phyloP scores from a whole-genome alignment of 2,329 filamentous ascomycete species.

The Colletotrichum tabaci region DNA sequence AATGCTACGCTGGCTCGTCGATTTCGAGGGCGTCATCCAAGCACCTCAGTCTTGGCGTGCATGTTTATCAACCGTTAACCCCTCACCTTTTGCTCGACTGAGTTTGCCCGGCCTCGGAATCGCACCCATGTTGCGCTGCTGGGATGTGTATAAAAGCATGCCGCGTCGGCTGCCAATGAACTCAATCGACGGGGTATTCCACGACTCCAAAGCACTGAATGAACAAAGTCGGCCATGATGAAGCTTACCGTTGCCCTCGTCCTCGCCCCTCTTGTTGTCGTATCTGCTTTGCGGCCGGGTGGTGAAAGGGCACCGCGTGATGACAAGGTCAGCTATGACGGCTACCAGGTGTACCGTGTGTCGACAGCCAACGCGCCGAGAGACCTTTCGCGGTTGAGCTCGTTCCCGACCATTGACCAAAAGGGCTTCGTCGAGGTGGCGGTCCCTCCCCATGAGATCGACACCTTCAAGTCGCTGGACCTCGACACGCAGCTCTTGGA shows the following conservation, averaged over 20 bases:
- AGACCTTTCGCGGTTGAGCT: constrained; percentile 42
- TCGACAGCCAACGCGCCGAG: constrained; percentile 37
- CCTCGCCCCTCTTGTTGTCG: constrained; percentile 22
- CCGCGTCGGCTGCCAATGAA: neutral
- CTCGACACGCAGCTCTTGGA: constrained; percentile 48
- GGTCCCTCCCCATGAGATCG: constrained; percentile 49
- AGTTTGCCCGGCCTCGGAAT: neutral
- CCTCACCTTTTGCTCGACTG: constrained; percentile 26
- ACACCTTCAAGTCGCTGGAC: constrained; percentile 47
- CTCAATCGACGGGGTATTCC: neutral
- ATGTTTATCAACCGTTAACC: constrained; percentile 26
- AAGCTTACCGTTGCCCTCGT: constrained; percentile 28
- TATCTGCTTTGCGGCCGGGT: constrained; percentile 3
- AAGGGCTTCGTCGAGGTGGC: constrained; percentile 51
- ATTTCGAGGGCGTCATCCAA: constrained; percentile 26
- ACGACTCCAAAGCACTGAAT: no score
- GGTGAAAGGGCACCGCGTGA: constrained; percentile 5
- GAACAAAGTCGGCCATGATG: constrained; percentile 20
- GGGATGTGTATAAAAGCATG: neutral
- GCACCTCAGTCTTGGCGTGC: constrained; percentile 33
- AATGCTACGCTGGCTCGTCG: neutral
- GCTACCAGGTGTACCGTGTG: constrained; percentile 52
- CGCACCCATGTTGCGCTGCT: neutral
- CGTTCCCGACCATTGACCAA: constrained; percentile 47
- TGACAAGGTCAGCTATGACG: constrained; percentile 48